Percentiles rank a stretch among this genome's conserved stretches.
phyloP scores from a whole-genome alignment of 805 yeast species.

The Nakazawaea wickerhamii region DNA sequence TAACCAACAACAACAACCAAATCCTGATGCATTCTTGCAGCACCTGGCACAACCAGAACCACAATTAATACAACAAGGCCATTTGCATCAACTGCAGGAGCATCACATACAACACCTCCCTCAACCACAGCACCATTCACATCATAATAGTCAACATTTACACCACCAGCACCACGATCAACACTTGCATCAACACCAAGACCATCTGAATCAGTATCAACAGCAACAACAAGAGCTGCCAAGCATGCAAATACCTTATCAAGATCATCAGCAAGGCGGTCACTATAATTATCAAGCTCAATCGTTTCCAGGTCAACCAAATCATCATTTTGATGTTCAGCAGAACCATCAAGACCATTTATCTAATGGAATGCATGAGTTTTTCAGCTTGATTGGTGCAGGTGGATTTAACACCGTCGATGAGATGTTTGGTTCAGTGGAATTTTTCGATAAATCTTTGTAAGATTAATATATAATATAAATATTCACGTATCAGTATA shows the following conservation, averaged over 20 bases:
- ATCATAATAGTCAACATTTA: too few species aligned
- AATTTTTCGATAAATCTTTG: constrained; percentile 4
- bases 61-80: too few species aligned
- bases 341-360: background rate
- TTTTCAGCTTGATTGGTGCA: constrained; percentile 11
- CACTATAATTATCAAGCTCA: background rate
- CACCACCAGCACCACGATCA: background rate
- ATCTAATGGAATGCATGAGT: constrained; percentile 1
- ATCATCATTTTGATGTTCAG: background rate
- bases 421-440: constrained; percentile 9
- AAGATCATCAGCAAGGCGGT: background rate
- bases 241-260: background rate
- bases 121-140: too few species aligned
- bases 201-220: background rate
- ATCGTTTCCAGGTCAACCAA: background rate
- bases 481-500: background rate
- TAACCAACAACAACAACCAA: too few species aligned
- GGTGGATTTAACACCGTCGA: constrained; percentile 10
- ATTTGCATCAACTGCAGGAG: too few species aligned
- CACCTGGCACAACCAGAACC: too few species aligned
- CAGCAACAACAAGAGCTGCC: background rate
- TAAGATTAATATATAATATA: background rate
- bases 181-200: background rate
- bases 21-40: too few species aligned
- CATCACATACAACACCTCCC: too few species aligned